These are phyloP conservation scores for Arachis stenosperma DNA, from an alignment of 306 rosid species.

Conservation along the genomic window DNA sequence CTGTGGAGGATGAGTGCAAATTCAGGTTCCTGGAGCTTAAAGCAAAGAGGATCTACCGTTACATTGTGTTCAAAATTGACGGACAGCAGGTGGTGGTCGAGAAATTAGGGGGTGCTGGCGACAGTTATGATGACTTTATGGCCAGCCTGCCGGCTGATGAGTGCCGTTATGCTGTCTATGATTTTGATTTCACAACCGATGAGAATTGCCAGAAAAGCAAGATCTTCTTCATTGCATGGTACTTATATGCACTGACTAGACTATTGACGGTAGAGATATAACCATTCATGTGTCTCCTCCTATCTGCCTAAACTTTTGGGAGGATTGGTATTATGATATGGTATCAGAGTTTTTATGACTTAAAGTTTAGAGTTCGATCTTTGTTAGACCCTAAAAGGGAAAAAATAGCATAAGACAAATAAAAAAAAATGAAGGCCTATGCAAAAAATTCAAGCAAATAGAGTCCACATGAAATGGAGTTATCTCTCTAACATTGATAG, in stretches of 20 bases:
- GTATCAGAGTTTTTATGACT: too few relatives aligned
- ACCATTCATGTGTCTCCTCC: too few relatives aligned
- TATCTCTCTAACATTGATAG: neutral
- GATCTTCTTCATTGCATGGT: conserved; percentile 91
- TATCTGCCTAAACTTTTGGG: too few relatives aligned
- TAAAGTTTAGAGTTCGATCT: too few relatives aligned
- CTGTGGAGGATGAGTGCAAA: conserved; percentile 86
- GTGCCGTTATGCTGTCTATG: conserved; percentile 87
- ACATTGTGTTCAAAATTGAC: conserved; percentile 71
- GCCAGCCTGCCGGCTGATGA: conserved; percentile 71
- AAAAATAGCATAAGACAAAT: too few relatives aligned
- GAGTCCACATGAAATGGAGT: too few relatives aligned
- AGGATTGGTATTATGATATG: too few relatives aligned
- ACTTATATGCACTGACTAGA: neutral
- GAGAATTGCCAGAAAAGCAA: conserved; percentile 94
- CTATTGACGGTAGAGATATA: neutral
- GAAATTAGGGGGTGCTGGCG: conserved; percentile 57
- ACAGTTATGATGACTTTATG: conserved; percentile 66
- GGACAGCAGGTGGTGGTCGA: conserved; percentile 71
- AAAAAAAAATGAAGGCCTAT: too few relatives aligned
- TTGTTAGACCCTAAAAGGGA: too few relatives aligned
- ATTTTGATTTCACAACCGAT: conserved; percentile 68
- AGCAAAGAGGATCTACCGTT: conserved; percentile 67
- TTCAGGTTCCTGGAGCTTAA: conserved; percentile 74
- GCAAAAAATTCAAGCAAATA: too few relatives aligned